phyloP scores from a whole-genome alignment of 1,284 basidiomycete genomes.

The Cutaneotrichosporon sp. region DNA sequence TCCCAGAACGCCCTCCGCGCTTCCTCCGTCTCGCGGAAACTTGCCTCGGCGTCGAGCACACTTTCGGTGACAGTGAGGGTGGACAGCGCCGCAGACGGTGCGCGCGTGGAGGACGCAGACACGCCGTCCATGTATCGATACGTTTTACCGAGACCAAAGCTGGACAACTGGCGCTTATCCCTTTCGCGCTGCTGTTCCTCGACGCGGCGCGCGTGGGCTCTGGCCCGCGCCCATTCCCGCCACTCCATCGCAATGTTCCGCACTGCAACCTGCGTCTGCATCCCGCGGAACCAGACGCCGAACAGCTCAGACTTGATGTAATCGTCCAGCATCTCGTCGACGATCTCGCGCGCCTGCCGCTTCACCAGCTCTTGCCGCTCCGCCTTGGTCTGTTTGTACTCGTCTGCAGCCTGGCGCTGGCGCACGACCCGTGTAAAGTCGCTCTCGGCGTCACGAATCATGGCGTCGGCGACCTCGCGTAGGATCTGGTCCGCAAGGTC shows the following conservation, averaged over 20 bases:
- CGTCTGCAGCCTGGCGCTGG: conserved; percentile 20
- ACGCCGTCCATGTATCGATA: not conserved
- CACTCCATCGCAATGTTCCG: conserved; percentile 18
- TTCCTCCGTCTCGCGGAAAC: not conserved
- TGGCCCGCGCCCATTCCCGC: conserved; percentile 18
- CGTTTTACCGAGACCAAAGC: conserved; percentile 28
- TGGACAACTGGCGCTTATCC: conserved; percentile 16
- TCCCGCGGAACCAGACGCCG: conserved; percentile 2
- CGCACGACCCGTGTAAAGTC: conserved; percentile 20
- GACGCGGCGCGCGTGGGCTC: conserved; percentile 11
- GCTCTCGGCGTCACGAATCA: conserved; percentile 17
- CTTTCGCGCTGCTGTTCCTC: conserved; percentile 19
- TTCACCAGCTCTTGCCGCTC: conserved; percentile 17
- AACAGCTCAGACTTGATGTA: conserved; percentile 1
- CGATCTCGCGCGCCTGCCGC: conserved; percentile 8
- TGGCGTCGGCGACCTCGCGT: conserved; percentile 18
- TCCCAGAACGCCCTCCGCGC: not conserved
- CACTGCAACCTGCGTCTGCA: conserved; percentile 9
- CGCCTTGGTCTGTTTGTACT: conserved; percentile 15
- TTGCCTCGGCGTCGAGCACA: not conserved
- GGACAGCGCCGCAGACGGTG: not conserved
- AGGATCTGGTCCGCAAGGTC: conserved; percentile 25
- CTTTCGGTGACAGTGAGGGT: not conserved
- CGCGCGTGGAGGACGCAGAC: not conserved
- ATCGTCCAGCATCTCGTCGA: conserved; percentile 15